Base-by-base conservation (phyloP, 2,329 filamentous ascomycete genomes). In the Cladosporium velox region DNA sequence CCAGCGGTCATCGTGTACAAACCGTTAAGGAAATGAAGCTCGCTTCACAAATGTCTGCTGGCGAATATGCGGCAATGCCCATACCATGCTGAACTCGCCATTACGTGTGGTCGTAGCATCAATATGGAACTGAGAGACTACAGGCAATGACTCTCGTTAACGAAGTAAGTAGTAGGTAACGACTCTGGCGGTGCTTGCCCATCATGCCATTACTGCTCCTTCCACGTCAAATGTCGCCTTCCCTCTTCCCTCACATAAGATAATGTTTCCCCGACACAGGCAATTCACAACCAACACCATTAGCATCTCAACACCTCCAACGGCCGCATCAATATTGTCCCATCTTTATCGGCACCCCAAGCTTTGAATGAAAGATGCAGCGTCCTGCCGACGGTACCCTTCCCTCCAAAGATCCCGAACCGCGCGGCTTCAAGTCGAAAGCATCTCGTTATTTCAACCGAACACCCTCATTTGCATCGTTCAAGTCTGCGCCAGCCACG, bases 391-490 rank as follows among this genome's bases (percentile, higher is more conserved):
- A 57, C 18, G 61, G 32, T 12, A 64, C 18, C 35, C 35, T 35
- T 55, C 34, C 51, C 38, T 44, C 18, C 51, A 64, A 32, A 47
- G 34, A 55, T 30, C 12, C 61, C n/a, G 26, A 57, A 44, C 51
- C 55, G 34, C 61, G 35, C 51, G 30, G 61, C 26, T 57, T 64
- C 32, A 64, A 64, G 49, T 32, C 51, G 28, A 64, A 64, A n/a
- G 61, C 61, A 44, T 64, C 61, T 64, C 51, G 51, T 32, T 57
- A 47, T n/a, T 57, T 64, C 61, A 57, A 21, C 32, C 51, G 61
- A 10, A 64, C 51, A 47, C 61, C 51, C 8, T 64, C 61, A 21
- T 64, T 64, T 18, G 61, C 61, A 57, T 64, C 61, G 10, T 57
- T 57, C 61, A 64, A 35, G 21, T 64, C 61, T 12, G 51, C 51